Base-by-base conservation (phyloP, 2,329 filamentous ascomycete species). In the Paramyrothecium sp. region DNA sequence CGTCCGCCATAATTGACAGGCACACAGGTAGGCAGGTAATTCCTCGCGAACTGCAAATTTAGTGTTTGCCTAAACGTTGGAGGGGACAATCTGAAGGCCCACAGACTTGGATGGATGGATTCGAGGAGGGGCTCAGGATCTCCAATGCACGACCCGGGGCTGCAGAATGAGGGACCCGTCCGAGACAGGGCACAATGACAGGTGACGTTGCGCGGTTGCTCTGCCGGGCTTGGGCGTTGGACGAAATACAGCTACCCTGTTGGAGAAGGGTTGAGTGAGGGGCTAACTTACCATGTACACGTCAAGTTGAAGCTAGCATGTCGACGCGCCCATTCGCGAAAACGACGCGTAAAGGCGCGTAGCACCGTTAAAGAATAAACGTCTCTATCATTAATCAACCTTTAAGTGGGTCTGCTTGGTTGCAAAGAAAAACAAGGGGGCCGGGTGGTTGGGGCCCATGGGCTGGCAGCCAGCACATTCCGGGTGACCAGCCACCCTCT, bases 1-100 rank as follows among this genome's bases (percentile, higher is more conserved):
- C 67, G 68, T 79, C 78, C 38, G 76, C 71, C 79, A 82, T 82
- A 48, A 30, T 10, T 30, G 26, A 10, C 26, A 30, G 26, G 4
- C 26, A 10, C 26, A 5, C 10, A 10, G 26, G 26, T 10, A 30
- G 10, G 10, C 26, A 30, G n/a, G n/a, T n/a, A n/a, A n/a, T n/a
- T n/a, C n/a, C 26, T 10, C 4, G 26, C 10, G 10, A 10, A 30
- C 10, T 30, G 26, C 26, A 30, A 30, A 10, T 30, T 30, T 5
- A 5, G 52, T 54, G 44, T 17, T 30, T 47, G 34, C 22, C 46
- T 33, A 13, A 23, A 23, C 56, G 26, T 58, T 26, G 46, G 49
- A 19, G 26, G 26, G 26, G 26, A 30, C 5, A 10, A 30, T 30
- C 5, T 30, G 5, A 10, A 10, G 38, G 34, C n/a, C 38, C 38